Evolutionary conservation across 352 stramenopile species (phyloP).

Genomic region (Pythium scleroteichum): DNA sequence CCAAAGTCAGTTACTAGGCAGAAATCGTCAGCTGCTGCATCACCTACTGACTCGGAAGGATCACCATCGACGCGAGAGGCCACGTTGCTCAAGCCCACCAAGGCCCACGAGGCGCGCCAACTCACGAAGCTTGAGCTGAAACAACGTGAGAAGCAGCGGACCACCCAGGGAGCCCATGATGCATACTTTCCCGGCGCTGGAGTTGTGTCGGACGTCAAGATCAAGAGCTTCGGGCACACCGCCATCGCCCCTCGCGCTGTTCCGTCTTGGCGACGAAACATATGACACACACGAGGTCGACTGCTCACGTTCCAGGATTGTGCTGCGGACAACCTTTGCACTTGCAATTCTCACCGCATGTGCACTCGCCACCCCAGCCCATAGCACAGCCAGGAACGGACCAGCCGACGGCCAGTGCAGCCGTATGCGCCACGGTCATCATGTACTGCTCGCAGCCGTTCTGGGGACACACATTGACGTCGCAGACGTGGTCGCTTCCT

Average conservation of each 20-base stretch:
- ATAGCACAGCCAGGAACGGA: conserved; percentile 79
- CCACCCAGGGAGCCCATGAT: conserved; percentile 55
- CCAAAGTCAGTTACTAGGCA: conserved; percentile 30
- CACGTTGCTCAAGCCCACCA: conserved; percentile 33
- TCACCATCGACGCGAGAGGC: conserved; percentile 1
- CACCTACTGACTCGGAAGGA: conserved; percentile 19
- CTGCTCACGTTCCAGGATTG: conserved; percentile 47
- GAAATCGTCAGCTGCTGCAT: background rate
- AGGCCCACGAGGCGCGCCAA: conserved; percentile 51
- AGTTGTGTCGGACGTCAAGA: conserved; percentile 53
- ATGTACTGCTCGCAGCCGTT: conserved; percentile 78
- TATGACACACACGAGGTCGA: conserved; percentile 29
- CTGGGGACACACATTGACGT: conserved; percentile 58
- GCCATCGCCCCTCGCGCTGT: conserved; percentile 62
- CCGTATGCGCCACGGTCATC: conserved; percentile 74
- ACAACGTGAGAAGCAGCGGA: conserved; percentile 34
- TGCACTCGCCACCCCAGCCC: conserved; percentile 76
- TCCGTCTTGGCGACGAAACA: conserved; percentile 58
- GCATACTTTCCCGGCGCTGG: conserved; percentile 47
- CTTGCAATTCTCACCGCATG: conserved; percentile 75
- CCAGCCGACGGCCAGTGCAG: conserved; percentile 77
- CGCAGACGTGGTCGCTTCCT: conserved; percentile 47
- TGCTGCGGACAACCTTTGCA: conserved; percentile 77
- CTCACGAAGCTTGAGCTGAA: conserved; percentile 52
- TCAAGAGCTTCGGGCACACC: conserved; percentile 71